Conservation (phyloP, 768 basidiomycete species). For the Coprinopsis strossmayeri region DNA sequence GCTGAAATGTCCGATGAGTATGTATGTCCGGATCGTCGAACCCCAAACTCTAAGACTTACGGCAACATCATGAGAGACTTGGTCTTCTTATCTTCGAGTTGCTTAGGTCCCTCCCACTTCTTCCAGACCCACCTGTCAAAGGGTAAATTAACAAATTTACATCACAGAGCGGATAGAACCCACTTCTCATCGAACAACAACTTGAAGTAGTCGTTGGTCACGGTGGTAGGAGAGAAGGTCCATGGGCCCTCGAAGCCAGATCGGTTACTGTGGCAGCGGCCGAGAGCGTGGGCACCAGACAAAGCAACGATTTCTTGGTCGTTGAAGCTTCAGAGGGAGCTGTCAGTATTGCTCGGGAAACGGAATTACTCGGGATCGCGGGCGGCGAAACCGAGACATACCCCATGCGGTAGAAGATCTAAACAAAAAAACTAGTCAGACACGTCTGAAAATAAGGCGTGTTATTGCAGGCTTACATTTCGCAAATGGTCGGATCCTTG, state of each 20-base stretch:
- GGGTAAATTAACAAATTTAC: too few species aligned
- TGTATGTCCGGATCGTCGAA: too few species aligned
- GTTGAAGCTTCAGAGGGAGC: too few species aligned
- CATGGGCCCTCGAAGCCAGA: conserved; percentile 89
- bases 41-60: conserved; percentile 36
- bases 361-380: too few species aligned
- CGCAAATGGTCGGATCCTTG: conserved; percentile 84
- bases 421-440: conserved; percentile 1
- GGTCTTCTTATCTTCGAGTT: conserved; percentile 90
- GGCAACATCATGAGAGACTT: conserved; percentile 92
- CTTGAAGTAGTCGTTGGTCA: conserved; percentile 84
- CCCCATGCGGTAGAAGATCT: conserved; percentile 93
- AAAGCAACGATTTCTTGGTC: conserved; percentile 98
- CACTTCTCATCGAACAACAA: conserved; percentile 87
- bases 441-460: conserved; percentile 4
- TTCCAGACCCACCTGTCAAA: too few species aligned
- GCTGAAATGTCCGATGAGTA: conserved; percentile 35
- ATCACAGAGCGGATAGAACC: too few species aligned
- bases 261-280: conserved; percentile 85
- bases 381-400: conserved; percentile 15
- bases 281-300: conserved; percentile 90
- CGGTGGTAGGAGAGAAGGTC: conserved; percentile 88
- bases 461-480: conserved; percentile 39
- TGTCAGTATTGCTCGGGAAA: too few species aligned
- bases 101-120: conserved; percentile 93